Percentiles rank a stretch among this genome's conserved stretches.
phyloP scores from a whole-genome alignment of 176 grass and related monocot species.

The Paspalum notatum region DNA sequence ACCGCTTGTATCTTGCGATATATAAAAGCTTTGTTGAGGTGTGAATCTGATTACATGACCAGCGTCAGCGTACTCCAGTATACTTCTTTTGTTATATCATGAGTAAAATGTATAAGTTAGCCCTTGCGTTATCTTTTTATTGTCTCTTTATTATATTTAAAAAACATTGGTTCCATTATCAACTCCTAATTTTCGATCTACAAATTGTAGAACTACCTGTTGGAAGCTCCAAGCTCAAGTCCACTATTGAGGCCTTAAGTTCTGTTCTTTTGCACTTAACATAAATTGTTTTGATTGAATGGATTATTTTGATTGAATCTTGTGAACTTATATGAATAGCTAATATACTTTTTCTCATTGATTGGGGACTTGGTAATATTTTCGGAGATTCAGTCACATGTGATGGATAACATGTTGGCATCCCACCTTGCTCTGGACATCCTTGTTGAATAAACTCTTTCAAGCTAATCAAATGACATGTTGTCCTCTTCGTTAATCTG shows the following conservation, averaged over 20 bases:
- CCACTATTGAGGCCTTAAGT: background rate
- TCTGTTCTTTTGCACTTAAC: background rate
- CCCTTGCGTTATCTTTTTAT: background rate
- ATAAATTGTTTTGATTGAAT: background rate
- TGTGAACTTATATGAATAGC: background rate
- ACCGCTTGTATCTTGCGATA: slow-evolving; percentile 80
- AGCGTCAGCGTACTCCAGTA: background rate
- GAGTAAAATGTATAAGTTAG: background rate
- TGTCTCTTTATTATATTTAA: background rate
- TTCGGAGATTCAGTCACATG: background rate
- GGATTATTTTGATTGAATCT: background rate
- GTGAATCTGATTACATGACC: slow-evolving; percentile 11
- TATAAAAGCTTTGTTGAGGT: slow-evolving; percentile 99
- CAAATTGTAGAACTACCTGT: background rate
- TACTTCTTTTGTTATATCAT: background rate
- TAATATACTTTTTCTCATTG: background rate
- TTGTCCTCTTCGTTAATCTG: background rate
- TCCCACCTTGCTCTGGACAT: background rate
- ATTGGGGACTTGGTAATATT: background rate
- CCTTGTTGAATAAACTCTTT: background rate
- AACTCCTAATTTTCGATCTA: background rate
- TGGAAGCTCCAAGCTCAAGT: too few relatives aligned
- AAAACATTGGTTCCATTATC: background rate
- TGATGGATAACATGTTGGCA: background rate
- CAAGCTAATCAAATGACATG: background rate